These are phyloP conservation scores for Akanthomyces dipterigenus DNA, from an alignment of 2,329 filamentous ascomycete genomes.

Conservation along the genomic window DNA sequence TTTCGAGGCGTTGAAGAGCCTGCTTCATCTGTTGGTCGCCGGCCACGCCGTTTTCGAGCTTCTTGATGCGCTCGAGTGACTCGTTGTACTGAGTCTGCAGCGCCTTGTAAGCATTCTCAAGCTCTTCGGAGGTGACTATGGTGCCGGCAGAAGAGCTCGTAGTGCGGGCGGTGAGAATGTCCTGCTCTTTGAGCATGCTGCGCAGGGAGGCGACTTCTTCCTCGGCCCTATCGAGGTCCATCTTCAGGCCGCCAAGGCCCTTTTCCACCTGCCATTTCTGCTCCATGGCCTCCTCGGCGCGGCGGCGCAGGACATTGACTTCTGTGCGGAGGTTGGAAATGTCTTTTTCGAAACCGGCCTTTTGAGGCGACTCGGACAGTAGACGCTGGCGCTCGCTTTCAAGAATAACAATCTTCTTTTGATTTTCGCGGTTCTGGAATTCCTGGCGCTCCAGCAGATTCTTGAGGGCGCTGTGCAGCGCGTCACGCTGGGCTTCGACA, in stretches of 20 bases:
- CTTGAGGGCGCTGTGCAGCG: conserved; percentile 79
- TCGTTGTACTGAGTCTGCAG: conserved; percentile 65
- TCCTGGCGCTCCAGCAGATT: conserved; percentile 81
- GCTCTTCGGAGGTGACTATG: conserved; percentile 57
- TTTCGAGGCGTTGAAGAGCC: conserved; percentile 60
- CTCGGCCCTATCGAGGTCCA: conserved; percentile 92
- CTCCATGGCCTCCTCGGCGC: conserved; percentile 88
- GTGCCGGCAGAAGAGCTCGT: conserved; percentile 20
- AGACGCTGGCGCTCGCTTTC: conserved; percentile 74
- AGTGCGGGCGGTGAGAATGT: conserved; percentile 61
- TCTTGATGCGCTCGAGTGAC: conserved; percentile 59
- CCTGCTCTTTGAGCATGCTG: conserved; percentile 70
- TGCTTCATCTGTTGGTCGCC: conserved; percentile 53
- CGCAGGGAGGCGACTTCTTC: conserved; percentile 85
- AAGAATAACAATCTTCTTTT: conserved; percentile 70
- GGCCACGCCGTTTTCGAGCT: conserved; percentile 47
- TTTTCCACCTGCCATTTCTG: conserved; percentile 97
- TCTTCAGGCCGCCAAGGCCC: conserved; percentile 79
- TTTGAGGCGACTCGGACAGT: conserved; percentile 60
- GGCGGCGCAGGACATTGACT: conserved; percentile 73
- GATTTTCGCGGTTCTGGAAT: conserved; percentile 73
- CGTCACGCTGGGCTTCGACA: conserved; percentile 87
- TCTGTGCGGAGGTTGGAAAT: conserved; percentile 74
- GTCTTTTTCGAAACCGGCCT: conserved; percentile 76
- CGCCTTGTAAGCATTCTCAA: conserved; percentile 68